phyloP scores from a whole-genome alignment of 164 flowering plant species.

The Stephania yunnanensis region DNA sequence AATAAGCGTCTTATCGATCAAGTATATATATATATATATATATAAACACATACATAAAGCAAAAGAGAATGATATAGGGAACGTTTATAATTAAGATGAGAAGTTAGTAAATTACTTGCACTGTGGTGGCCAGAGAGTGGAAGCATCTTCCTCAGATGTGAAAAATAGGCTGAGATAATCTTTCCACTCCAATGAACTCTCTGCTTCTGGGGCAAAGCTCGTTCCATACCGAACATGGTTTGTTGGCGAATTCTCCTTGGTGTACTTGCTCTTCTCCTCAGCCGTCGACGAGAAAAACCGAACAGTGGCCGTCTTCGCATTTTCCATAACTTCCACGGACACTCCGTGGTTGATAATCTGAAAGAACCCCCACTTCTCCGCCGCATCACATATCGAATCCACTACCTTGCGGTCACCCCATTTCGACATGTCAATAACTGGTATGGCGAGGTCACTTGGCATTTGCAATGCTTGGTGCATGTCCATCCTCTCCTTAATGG shows the following conservation, averaged over 20 bases:
- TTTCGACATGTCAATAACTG: constrained; percentile 29
- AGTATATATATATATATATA: too few species aligned
- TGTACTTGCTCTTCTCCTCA: constrained; percentile 27
- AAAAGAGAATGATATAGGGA: too few species aligned
- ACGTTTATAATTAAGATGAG: too few species aligned
- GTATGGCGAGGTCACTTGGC: constrained; percentile 17
- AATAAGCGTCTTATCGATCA: too few species aligned
- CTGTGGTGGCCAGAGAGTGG: constrained; percentile 35
- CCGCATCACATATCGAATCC: constrained; percentile 25
- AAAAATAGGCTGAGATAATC: constrained; percentile 34
- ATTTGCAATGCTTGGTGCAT: background rate
- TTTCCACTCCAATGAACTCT: constrained; percentile 36
- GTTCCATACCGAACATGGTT: constrained; percentile 26
- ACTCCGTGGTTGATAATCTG: constrained; percentile 34
- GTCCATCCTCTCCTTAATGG: constrained; percentile 17
- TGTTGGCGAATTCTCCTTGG: constrained; percentile 20
- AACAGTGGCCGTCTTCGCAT: constrained; percentile 21
- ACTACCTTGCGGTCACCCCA: constrained; percentile 17
- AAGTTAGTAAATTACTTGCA: constrained; percentile 24
- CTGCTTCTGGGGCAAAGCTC: constrained; percentile 28
- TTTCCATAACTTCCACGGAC: constrained; percentile 22
- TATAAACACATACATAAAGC: too few species aligned
- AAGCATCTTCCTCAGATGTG: constrained; percentile 28
- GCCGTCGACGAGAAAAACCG: constrained; percentile 28
- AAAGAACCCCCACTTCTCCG: constrained; percentile 32